Conservation (phyloP, 257 asterid genomes). For the Solanum gracilifrons region DNA sequence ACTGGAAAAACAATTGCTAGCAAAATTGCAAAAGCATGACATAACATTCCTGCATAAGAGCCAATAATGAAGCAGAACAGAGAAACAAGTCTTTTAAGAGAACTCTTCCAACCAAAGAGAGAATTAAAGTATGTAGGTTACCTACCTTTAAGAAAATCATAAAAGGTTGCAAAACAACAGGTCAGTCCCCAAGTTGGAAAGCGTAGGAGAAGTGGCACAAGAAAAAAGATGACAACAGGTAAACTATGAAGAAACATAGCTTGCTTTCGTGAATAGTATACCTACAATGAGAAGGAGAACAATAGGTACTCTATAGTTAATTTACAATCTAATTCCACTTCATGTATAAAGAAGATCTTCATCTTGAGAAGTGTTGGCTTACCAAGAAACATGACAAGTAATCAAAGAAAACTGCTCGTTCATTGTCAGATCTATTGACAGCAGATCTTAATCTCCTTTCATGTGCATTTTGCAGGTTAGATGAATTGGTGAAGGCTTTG, state of each 20-base stretch:
- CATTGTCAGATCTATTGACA: slow-evolving; percentile 32
- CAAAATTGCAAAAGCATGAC: slow-evolving; percentile 60
- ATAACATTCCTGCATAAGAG: slow-evolving; percentile 52
- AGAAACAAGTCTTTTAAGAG: background rate
- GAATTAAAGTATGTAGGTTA: slow-evolving; percentile 17
- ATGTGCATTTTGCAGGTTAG: slow-evolving; percentile 62
- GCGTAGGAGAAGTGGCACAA: slow-evolving; percentile 65
- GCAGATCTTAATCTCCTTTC: slow-evolving; percentile 46
- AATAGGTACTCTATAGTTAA: background rate
- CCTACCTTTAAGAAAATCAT: slow-evolving; percentile 85
- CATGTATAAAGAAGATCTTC: background rate
- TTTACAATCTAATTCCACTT: background rate
- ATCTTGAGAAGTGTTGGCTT: slow-evolving; percentile 16
- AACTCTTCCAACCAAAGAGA: background rate
- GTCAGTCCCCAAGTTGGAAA: slow-evolving; percentile 40
- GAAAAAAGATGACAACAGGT: slow-evolving; percentile 66
- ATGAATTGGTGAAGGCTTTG: slow-evolving; percentile 76
- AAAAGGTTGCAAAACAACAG: slow-evolving; percentile 34
- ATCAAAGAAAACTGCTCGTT: slow-evolving; percentile 66
- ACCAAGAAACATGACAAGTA: slow-evolving; percentile 70
- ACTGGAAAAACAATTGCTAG: slow-evolving; percentile 64
- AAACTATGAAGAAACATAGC: slow-evolving; percentile 68
- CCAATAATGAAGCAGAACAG: background rate
- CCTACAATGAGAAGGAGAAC: slow-evolving; percentile 18
- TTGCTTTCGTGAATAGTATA: slow-evolving; percentile 57